A percentile compares a stretch with the other conserved stretches of the same genome.
These are phyloP conservation scores for Chaetomiaceae sp. DNA, from an alignment of 2,329 filamentous ascomycete species.

Conservation along the genomic window DNA sequence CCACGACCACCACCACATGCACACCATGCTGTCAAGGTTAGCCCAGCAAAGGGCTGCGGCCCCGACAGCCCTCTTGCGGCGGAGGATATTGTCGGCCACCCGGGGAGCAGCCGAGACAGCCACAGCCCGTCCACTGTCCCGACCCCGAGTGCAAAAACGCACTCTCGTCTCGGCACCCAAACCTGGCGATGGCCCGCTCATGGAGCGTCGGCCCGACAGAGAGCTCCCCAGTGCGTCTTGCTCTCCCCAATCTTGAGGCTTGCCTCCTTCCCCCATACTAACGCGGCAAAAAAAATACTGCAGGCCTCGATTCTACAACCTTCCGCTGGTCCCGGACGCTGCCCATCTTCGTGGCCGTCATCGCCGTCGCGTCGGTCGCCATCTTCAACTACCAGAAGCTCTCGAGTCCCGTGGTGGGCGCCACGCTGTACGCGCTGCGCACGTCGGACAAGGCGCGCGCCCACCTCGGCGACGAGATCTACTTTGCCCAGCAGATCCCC, in stretches of 20 bases:
- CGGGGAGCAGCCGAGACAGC: not conserved
- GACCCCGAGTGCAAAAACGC: slow-evolving; percentile 33
- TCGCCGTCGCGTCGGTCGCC: slow-evolving; percentile 67
- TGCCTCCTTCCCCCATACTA: not conserved
- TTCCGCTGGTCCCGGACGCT: slow-evolving; percentile 68
- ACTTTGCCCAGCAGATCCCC: slow-evolving; percentile 72
- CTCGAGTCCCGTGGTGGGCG: slow-evolving; percentile 78
- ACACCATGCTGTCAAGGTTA: slow-evolving; percentile 35
- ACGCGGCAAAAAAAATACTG: too few species aligned
- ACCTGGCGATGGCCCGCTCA: slow-evolving; percentile 56
- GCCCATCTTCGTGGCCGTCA: slow-evolving; percentile 71
- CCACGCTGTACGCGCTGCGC: slow-evolving; percentile 86
- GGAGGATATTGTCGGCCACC: slow-evolving; percentile 14
- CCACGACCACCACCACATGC: slow-evolving; percentile 9
- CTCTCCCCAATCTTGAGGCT: not conserved
- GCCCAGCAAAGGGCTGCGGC: slow-evolving; percentile 29
- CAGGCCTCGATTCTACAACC: slow-evolving; percentile 39
- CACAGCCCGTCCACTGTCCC: slow-evolving; percentile 8
- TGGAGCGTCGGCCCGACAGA: slow-evolving; percentile 60
- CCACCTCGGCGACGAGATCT: slow-evolving; percentile 79
- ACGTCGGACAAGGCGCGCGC: slow-evolving; percentile 71
- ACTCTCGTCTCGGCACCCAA: slow-evolving; percentile 53
- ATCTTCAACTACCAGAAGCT: slow-evolving; percentile 99
- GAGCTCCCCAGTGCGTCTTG: slow-evolving; percentile 56
- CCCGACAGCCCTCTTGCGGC: slow-evolving; percentile 22